Evolutionary conservation across 2,329 filamentous ascomycete genomes (phyloP).

Genomic region (Juglanconis sp.): DNA sequence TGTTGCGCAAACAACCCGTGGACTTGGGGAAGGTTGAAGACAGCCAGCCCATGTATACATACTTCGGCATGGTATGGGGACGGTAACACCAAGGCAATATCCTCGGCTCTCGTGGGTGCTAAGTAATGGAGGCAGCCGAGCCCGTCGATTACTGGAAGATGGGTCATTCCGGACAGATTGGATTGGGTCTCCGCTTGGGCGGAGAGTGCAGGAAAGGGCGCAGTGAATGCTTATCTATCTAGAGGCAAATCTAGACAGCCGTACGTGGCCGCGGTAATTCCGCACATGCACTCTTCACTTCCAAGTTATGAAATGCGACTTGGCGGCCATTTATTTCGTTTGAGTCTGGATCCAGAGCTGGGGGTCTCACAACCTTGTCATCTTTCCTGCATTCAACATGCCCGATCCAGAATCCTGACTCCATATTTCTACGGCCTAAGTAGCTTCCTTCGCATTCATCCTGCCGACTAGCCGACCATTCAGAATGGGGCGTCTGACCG

Average conservation of each 20-base stretch:
- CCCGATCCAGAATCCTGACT: neutral
- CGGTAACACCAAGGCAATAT: neutral
- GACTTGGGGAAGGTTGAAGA: constrained; percentile 9
- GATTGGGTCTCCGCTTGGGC: constrained; percentile 12
- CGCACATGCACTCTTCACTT: neutral
- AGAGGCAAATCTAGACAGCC: constrained; percentile 1
- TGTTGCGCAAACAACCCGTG: constrained; percentile 13
- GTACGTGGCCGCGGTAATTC: neutral
- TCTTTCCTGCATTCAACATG: neutral
- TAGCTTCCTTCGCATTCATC: neutral
- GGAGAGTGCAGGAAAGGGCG: neutral
- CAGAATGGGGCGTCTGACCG: neutral
- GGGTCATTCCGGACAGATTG: neutral
- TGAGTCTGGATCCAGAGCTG: neutral
- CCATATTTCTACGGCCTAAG: neutral
- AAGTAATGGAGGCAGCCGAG: neutral
- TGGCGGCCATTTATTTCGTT: neutral
- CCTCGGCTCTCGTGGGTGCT: constrained; percentile 7
- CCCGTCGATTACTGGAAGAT: neutral
- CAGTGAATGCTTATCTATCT: constrained; percentile 1
- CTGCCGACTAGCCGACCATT: neutral
- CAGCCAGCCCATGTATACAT: constrained; percentile 5
- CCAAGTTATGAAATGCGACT: neutral
- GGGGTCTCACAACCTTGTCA: neutral
- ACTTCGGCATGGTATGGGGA: neutral